Evolutionary conservation across 2,329 filamentous ascomycete species (phyloP).

Genomic region (Rutstroemia sp.): DNA sequence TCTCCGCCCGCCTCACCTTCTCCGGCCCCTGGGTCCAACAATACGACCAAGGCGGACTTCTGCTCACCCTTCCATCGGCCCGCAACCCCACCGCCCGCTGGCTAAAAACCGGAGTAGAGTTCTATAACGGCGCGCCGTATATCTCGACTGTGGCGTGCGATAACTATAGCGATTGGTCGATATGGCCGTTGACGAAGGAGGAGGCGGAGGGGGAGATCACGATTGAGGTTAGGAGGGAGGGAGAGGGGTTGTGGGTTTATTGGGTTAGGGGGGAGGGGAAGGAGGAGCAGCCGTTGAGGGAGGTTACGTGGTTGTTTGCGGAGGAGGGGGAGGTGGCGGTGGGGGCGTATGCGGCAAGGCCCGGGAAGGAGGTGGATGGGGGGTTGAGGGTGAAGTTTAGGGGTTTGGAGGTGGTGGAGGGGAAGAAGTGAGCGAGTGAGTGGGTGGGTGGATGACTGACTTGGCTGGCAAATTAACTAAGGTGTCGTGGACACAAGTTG

Average conservation of each 20-base stretch:
- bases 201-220: background rate
- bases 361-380: background rate
- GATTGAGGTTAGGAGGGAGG: slow-evolving; percentile 2
- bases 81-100: background rate
- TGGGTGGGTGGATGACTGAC: background rate
- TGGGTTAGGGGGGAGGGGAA: background rate
- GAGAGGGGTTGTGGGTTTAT: slow-evolving; percentile 2
- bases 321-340: background rate
- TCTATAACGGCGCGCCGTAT: background rate
- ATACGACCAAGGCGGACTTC: slow-evolving; percentile 6
- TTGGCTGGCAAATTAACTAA: too few species aligned
- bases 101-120: slow-evolving; percentile 5
- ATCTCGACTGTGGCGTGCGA: slow-evolving; percentile 5
- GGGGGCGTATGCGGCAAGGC: slow-evolving; percentile 1
- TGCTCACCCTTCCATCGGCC: slow-evolving; percentile 1
- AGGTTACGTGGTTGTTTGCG: slow-evolving; percentile 4
- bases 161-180: background rate
- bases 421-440: background rate
- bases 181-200: background rate
- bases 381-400: slow-evolving; percentile 1
- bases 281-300: background rate
- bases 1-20: background rate
- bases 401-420: background rate
- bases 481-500: too few species aligned
- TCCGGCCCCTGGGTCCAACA: background rate